Evolutionary conservation across 768 basidiomycete species (phyloP), one percentile per base, ranked within the genome.

Genomic region (Krasilnikovozyma curviuscula): DNA sequence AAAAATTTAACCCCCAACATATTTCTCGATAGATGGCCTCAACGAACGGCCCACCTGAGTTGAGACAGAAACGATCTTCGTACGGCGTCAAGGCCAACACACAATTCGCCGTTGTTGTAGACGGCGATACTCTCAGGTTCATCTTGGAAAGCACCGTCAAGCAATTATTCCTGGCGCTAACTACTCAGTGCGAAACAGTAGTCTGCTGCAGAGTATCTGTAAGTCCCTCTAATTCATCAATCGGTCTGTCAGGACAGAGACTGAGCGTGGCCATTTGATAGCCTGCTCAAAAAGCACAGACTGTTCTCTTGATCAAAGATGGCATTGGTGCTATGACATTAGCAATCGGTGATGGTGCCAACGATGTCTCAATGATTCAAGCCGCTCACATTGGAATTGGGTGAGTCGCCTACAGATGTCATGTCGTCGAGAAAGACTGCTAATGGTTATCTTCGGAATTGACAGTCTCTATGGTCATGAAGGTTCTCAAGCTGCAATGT

Each of bases 291-390:
- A 97, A 97, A 66, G 18, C 31, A 34, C n/a, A 12, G 31, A 46
- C 24, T n/a, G 44, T 33, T 18, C 4, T 23, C 51, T 30, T 83
- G 83, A 84, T 95, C 63, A 95, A 95, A 59, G 86, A 95, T 42
- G 88, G 34, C 40, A 49, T 41, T 19, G 41, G 41, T 4, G n/a
- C 88, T 0, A 93, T 95, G 91, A 91, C 89, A 1, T 65, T 97
- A 25, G 83, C 89, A 0, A 97, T 98, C 46, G 91, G 91, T 9
- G 91, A 97, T 57, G 67, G 65, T n/a, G 91, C 91, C 14, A 97
- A 97, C 60, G 91, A 97, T 60, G 91, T 97, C 21, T 88, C 89
- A 6, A 97, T 97, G 91, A 97, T 97, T 50, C 91, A 97, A 62
- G 91, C 91, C 59, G 91, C 91, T n/a, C 88, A 97, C 63, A 80